Evolutionary conservation across 306 rosid species (phyloP).

Genomic region (Medicago arabica): DNA sequence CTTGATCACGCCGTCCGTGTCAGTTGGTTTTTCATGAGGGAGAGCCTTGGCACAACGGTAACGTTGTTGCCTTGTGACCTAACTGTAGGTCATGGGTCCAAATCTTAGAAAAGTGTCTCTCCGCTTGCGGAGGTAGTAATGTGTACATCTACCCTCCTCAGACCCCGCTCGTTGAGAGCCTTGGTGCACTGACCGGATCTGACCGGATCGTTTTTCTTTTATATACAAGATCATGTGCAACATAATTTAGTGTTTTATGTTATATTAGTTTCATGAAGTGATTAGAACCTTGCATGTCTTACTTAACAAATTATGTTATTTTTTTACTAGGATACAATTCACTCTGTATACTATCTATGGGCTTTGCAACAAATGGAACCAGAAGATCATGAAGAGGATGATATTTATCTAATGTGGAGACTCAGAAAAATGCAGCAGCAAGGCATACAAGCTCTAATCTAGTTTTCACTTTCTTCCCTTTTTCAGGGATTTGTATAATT

Average conservation of each 20-base stretch:
- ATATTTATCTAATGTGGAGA: constrained; percentile 78
- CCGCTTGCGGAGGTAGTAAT: not conserved
- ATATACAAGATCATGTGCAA: not conserved
- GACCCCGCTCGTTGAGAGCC: not conserved
- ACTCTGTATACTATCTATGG: constrained; percentile 78
- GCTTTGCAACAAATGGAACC: constrained; percentile 86
- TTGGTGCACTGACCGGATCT: not conserved
- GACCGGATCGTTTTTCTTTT: not conserved
- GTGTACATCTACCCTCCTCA: not conserved
- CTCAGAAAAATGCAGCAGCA: constrained; percentile 83
- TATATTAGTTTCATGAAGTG: constrained; percentile 7
- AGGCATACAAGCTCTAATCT: constrained; percentile 79
- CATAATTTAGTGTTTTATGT: not conserved
- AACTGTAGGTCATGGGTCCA: too few relatives aligned
- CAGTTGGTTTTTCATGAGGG: not conserved
- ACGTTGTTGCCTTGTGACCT: not conserved
- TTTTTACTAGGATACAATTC: constrained; percentile 74
- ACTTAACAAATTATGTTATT: not conserved
- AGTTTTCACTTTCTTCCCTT: constrained; percentile 31
- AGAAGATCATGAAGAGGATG: constrained; percentile 76
- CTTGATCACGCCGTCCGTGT: not conserved
- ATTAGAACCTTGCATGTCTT: constrained; percentile 14
- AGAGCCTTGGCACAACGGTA: not conserved
- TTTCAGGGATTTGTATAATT: constrained; percentile 46
- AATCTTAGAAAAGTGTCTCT: not conserved